phyloP scores from a whole-genome alignment of 192 early-diverging fungal species.

The Backusella sp. region DNA sequence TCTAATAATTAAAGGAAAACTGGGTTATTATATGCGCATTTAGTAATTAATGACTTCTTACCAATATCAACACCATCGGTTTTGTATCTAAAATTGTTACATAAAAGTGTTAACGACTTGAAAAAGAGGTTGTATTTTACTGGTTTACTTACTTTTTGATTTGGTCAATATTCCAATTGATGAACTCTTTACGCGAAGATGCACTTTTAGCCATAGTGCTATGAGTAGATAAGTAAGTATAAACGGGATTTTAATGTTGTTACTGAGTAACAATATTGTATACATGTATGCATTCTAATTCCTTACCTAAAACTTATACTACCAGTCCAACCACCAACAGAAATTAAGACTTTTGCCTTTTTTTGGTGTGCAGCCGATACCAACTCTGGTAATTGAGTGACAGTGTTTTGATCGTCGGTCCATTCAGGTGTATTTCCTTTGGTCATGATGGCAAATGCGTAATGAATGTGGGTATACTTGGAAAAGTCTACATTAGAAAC shows the following conservation, averaged over 20 bases:
- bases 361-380: conserved; percentile 43
- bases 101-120: neutral
- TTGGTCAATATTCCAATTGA: conserved; percentile 49
- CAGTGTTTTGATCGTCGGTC: conserved; percentile 28
- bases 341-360: conserved; percentile 56
- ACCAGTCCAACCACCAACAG: conserved; percentile 73
- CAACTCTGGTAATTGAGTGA: conserved; percentile 41
- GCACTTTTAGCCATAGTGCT: conserved; percentile 50
- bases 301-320: conserved; percentile 34
- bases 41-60: neutral
- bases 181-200: conserved; percentile 43
- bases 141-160: conserved; percentile 31
- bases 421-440: conserved; percentile 35
- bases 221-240: conserved; percentile 28
- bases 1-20: conserved; percentile 6
- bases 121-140: neutral
- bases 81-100: conserved; percentile 29
- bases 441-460: conserved; percentile 59
- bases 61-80: conserved; percentile 79
- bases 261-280: neutral
- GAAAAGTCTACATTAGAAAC: conserved; percentile 40
- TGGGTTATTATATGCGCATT: neutral
- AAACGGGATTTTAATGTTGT: neutral
- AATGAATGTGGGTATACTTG: conserved; percentile 68
- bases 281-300: neutral